These are phyloP conservation scores for Pholiota conissans DNA, from an alignment of 768 basidiomycete species.

Conservation along the genomic window DNA sequence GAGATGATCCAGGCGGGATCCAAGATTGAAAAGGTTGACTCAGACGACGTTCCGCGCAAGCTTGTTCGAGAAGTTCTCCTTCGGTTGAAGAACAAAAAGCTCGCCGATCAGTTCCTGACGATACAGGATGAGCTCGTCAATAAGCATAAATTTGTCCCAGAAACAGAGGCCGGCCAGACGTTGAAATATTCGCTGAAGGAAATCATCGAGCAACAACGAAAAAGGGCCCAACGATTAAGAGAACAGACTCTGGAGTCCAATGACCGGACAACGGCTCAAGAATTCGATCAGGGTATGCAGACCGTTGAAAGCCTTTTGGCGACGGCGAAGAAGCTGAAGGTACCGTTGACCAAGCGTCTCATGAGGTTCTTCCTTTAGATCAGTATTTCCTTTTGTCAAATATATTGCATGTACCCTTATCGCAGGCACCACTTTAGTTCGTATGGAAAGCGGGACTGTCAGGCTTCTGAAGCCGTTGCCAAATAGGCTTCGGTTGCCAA, in stretches of 20 bases:
- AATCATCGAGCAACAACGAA: neutral
- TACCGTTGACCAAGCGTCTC: neutral
- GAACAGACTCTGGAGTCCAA: neutral
- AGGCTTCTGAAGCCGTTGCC: too few relatives aligned
- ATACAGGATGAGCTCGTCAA: neutral
- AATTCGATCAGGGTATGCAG: neutral
- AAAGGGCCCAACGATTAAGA: neutral
- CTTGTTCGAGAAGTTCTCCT: neutral
- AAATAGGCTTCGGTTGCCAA: too few relatives aligned
- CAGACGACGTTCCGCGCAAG: neutral
- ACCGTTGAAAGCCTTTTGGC: neutral
- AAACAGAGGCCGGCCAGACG: neutral
- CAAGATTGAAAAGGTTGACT: neutral
- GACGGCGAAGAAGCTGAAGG: neutral
- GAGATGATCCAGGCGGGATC: neutral
- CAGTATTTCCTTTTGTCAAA: too few relatives aligned
- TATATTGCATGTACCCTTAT: too few relatives aligned
- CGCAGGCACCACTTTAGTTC: too few relatives aligned
- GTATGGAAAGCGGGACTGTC: too few relatives aligned
- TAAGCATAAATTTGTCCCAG: neutral
- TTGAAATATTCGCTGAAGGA: neutral
- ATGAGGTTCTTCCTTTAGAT: neutral
- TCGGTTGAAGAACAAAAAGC: neutral
- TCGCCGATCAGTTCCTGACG: neutral
- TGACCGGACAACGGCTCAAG: neutral